Percentiles rank a stretch among this genome's conserved stretches.
Conservation (phyloP, 441 rosid genomes). For the Raphanus hybrid region DNA sequence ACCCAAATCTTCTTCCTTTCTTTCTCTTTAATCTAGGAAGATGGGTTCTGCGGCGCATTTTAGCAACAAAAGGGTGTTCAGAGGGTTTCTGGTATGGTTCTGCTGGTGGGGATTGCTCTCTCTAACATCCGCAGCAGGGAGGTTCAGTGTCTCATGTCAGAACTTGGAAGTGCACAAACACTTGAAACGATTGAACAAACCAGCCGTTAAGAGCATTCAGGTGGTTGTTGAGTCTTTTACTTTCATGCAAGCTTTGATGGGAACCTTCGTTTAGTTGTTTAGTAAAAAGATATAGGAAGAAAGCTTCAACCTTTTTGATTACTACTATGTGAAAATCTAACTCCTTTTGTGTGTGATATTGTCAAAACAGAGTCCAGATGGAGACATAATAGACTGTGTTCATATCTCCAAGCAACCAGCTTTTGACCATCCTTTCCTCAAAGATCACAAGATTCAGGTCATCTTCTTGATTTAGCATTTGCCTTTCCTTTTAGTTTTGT, state of each 20-base stretch:
- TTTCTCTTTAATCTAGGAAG: neutral
- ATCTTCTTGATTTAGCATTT: neutral
- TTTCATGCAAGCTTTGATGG: conserved; percentile 1
- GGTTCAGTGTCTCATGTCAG: conserved; percentile 64
- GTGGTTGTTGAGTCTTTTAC: conserved; percentile 58
- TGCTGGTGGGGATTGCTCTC: conserved; percentile 55
- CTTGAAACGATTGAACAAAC: conserved; percentile 86
- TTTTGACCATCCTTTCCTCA: conserved; percentile 94
- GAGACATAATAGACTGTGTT: conserved; percentile 93
- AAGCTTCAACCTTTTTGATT: neutral
- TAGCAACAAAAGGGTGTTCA: conserved; percentile 37
- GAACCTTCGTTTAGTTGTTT: conserved; percentile 4
- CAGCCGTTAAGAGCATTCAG: conserved; percentile 78
- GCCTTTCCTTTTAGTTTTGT: neutral
- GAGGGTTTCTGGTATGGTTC: conserved; percentile 40
- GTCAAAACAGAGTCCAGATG: conserved; percentile 82
- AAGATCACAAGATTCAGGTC: conserved; percentile 98
- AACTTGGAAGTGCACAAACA: conserved; percentile 76
- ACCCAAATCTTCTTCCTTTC: conserved; percentile 21
- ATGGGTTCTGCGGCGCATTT: conserved; percentile 39
- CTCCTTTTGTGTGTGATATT: conserved; percentile 20
- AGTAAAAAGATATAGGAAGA: neutral
- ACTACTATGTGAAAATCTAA: conserved; percentile 10
- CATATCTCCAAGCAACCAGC: conserved; percentile 87
- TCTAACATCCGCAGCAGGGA: conserved; percentile 54